These are phyloP conservation scores for Aegilops tauschii DNA, from an alignment of 176 grass and related monocot genomes.

Conservation along the genomic window DNA sequence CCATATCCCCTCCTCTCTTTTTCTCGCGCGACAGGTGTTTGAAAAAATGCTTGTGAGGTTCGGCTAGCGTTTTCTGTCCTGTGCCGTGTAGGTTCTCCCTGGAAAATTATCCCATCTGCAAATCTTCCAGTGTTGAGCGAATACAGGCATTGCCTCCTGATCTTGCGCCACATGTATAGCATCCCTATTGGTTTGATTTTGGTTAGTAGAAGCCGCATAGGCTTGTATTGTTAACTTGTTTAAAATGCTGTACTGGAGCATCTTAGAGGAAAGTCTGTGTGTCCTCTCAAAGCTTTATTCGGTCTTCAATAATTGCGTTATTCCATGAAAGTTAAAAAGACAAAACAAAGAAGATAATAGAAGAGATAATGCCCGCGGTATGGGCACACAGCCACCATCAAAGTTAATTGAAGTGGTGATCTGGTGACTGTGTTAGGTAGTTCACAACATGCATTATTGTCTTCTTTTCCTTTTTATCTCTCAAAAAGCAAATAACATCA, in stretches of 20 bases:
- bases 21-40: background rate
- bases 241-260: background rate
- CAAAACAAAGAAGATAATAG: background rate
- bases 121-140: background rate
- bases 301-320: background rate
- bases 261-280: background rate
- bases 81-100: background rate
- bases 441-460: background rate
- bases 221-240: background rate
- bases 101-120: background rate
- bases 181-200: background rate
- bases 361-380: background rate
- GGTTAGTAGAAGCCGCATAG: background rate
- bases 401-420: conserved; percentile 2
- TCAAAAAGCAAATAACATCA: background rate
- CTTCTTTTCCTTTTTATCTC: background rate
- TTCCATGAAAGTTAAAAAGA: background rate
- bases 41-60: conserved; percentile 14
- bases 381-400: background rate
- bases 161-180: background rate
- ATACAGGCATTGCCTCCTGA: background rate
- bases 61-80: background rate
- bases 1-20: background rate
- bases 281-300: background rate
- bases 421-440: background rate